Evolutionary conservation across 148 eudicot genomes (phyloP), one percentile per base, ranked within the genome.

Genomic region (Rheum nobile): DNA sequence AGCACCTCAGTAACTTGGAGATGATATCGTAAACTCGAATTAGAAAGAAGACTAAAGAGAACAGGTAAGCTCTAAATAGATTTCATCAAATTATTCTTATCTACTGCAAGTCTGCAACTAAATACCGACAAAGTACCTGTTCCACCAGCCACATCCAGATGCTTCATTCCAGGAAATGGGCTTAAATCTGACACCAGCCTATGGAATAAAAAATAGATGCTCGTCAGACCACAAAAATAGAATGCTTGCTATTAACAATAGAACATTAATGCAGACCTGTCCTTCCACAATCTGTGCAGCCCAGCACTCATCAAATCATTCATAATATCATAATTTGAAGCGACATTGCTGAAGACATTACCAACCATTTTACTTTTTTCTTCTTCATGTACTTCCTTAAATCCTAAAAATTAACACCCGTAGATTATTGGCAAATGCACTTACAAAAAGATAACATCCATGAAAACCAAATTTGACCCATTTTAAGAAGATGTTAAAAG

Each of bases 91-190:
- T 31, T 17, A 14, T 31, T 65, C 69, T 4, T n/a, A n/a, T n/a
- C n/a, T n/a, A n/a, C n/a, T n/a, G n/a, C n/a, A n/a, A n/a, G n/a
- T 65, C 39, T 1, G 9, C 38, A 32, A 65, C 48, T 41, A n/a
- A 73, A 50, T 50, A 14, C 7, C 8, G 67, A 50, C 55, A 75
- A 7, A 54, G 11, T 61, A 91, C 98, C 98, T 83, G 97, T 94
- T 44, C 98, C 98, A 77, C 97, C 97, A 81, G 97, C 97, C 74
- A 94, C 96, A 84, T 94, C 97, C 78, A 94, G 90, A 83, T 94
- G 98, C 85, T 85, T 89, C 97, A 88, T 94, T 77, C 97, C 98
- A 74, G 96, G 98, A 83, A 89, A 94, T 29, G 98, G 97, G 85
- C 86, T 91, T 80, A 94, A 78, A 74, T 94, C 89, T 29, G 91